Conservation (phyloP, 2,329 filamentous ascomycete genomes). For the Pleurostoma richardsiae region DNA sequence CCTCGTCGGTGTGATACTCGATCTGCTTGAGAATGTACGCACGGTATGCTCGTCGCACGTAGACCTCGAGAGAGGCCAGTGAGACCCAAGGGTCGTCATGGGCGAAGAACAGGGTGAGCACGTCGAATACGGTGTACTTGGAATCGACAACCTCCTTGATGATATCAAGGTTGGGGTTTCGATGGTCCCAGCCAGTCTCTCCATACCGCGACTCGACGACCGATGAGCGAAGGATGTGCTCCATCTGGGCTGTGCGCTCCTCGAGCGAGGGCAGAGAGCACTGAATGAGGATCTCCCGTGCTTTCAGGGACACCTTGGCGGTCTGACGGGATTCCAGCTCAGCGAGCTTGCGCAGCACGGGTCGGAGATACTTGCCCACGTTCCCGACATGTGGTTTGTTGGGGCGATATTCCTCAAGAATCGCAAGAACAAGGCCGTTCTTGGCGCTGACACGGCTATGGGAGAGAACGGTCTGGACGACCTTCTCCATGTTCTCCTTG, state of each 20-base stretch:
- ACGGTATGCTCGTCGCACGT: slow-evolving; percentile 93
- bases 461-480: slow-evolving; percentile 85
- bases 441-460: slow-evolving; percentile 90
- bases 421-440: slow-evolving; percentile 87
- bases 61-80: slow-evolving; percentile 89
- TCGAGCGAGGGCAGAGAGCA: slow-evolving; percentile 93
- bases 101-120: slow-evolving; percentile 89
- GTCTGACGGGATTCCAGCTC: slow-evolving; percentile 83
- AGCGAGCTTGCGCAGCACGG: slow-evolving; percentile 76
- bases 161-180: slow-evolving; percentile 82
- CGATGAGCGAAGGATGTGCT: slow-evolving; percentile 93
- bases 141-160: slow-evolving; percentile 98
- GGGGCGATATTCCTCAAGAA: slow-evolving; percentile 89
- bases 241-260: slow-evolving; percentile 94
- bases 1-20: slow-evolving; percentile 78
- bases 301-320: slow-evolving; percentile 95
- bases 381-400: slow-evolving; percentile 90
- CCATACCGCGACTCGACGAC: slow-evolving; percentile 97
- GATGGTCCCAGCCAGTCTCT: slow-evolving; percentile 93
- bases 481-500: slow-evolving; percentile 82
- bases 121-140: slow-evolving; percentile 97
- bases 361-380: slow-evolving; percentile 81
- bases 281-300: slow-evolving; percentile 94
- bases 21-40: slow-evolving; percentile 89
- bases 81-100: slow-evolving; percentile 94